phyloP scores from a whole-genome alignment of 352 stramenopile species.

The Globisporangium abappressorium region DNA sequence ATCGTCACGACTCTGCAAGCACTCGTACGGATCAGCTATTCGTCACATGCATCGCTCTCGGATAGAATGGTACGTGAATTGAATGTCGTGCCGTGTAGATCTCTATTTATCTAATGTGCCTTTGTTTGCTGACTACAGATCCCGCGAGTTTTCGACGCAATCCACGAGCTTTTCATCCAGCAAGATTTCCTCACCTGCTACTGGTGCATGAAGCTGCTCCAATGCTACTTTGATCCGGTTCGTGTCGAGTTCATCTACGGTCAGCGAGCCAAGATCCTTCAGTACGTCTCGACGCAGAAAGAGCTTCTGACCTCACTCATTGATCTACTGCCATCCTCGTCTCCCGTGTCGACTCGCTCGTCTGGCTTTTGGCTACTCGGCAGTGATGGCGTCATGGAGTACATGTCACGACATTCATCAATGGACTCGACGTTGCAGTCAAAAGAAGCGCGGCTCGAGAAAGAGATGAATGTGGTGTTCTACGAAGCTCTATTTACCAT shows the following conservation, averaged over 20 bases:
- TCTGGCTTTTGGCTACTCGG: constrained; percentile 48
- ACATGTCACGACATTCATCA: constrained; percentile 16
- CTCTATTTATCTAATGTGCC: background rate
- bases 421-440: constrained; percentile 34
- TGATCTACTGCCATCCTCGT: constrained; percentile 51
- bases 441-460: constrained; percentile 64
- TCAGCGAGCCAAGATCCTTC: constrained; percentile 49
- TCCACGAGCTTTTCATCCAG: constrained; percentile 54
- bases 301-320: constrained; percentile 46
- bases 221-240: constrained; percentile 57
- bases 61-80: constrained; percentile 30
- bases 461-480: constrained; percentile 64
- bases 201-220: constrained; percentile 64
- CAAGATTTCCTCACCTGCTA: constrained; percentile 63
- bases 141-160: constrained; percentile 42
- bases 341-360: constrained; percentile 30
- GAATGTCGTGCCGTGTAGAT: background rate
- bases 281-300: constrained; percentile 53
- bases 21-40: constrained; percentile 43
- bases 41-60: constrained; percentile 38
- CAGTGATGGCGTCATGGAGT: constrained; percentile 19
- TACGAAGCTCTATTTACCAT: constrained; percentile 68
- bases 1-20: constrained; percentile 49
- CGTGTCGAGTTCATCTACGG: constrained; percentile 26
- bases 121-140: constrained; percentile 24